phyloP scores from a whole-genome alignment of 805 yeast genomes.

The Yamadazyma paraphyllophila region DNA sequence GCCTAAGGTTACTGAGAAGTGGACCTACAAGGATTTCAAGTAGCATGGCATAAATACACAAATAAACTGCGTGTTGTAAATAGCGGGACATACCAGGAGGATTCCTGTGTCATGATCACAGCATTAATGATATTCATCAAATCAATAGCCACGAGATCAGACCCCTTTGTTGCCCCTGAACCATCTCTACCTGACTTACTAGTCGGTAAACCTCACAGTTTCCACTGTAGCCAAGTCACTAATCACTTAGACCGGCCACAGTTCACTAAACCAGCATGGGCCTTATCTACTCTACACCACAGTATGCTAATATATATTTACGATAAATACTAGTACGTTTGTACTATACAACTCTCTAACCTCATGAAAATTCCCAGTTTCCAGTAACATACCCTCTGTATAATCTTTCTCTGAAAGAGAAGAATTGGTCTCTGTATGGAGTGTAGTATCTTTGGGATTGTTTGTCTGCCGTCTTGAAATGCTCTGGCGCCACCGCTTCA shows the following conservation, averaged over 20 bases:
- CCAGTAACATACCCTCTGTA: conserved; percentile 47
- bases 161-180: too few relatives aligned
- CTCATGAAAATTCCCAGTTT: conserved; percentile 38
- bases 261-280: too few relatives aligned
- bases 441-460: conserved; percentile 42
- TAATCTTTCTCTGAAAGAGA: conserved; percentile 45
- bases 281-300: background rate
- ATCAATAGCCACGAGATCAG: too few relatives aligned
- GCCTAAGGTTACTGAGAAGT: conserved; percentile 82
- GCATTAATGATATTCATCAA: too few relatives aligned
- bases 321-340: background rate
- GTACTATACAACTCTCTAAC: background rate
- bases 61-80: too few relatives aligned
- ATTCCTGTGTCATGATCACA: too few relatives aligned
- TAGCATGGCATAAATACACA: conserved; percentile 21
- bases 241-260: too few relatives aligned
- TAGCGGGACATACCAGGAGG: too few relatives aligned
- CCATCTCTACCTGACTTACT: too few relatives aligned
- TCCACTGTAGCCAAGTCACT: too few relatives aligned
- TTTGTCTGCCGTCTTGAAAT: conserved; percentile 56
- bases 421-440: conserved; percentile 47
- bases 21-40: conserved; percentile 89
- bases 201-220: too few relatives aligned
- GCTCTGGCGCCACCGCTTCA: conserved; percentile 69
- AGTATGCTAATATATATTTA: background rate